A percentile compares a stretch with the other conserved stretches of the same genome.
These are phyloP conservation scores for Pseudohalonectria lignicola DNA, from an alignment of 2,329 filamentous ascomycete genomes.

Conservation along the genomic window DNA sequence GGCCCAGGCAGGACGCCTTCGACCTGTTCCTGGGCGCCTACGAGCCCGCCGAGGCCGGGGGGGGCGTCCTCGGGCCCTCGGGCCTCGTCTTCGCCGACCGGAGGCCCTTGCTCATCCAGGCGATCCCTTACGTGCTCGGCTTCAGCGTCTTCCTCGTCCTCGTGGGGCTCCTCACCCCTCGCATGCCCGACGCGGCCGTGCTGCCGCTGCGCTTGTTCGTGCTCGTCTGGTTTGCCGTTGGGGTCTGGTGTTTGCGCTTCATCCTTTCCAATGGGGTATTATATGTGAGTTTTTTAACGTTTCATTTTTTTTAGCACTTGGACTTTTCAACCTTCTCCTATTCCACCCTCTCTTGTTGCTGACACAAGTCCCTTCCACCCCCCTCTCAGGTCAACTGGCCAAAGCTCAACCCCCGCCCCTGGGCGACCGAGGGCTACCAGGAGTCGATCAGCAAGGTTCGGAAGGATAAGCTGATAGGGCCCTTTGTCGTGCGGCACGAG, in stretches of 20 bases:
- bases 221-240: constrained; percentile 63
- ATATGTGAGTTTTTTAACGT: constrained; percentile 56
- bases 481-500: constrained; percentile 64
- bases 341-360: neutral
- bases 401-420: constrained; percentile 81
- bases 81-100: constrained; percentile 72
- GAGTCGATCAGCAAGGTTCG: constrained; percentile 75
- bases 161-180: constrained; percentile 61
- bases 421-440: constrained; percentile 77
- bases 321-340: neutral
- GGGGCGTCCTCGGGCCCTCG: no score
- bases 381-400: constrained; percentile 86
- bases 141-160: constrained; percentile 78
- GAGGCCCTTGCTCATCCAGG: constrained; percentile 77
- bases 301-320: constrained; percentile 8
- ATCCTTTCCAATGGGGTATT: constrained; percentile 79
- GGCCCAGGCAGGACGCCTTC: constrained; percentile 88
- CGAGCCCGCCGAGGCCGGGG: constrained; percentile 59
- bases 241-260: constrained; percentile 64
- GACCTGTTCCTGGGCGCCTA: constrained; percentile 89
- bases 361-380: constrained; percentile 5
- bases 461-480: constrained; percentile 72
- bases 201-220: constrained; percentile 76
- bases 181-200: constrained; percentile 61
- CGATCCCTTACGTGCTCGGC: constrained; percentile 83